phyloP scores from a whole-genome alignment of 2,329 filamentous ascomycete genomes.

The Passalora sequoiae region DNA sequence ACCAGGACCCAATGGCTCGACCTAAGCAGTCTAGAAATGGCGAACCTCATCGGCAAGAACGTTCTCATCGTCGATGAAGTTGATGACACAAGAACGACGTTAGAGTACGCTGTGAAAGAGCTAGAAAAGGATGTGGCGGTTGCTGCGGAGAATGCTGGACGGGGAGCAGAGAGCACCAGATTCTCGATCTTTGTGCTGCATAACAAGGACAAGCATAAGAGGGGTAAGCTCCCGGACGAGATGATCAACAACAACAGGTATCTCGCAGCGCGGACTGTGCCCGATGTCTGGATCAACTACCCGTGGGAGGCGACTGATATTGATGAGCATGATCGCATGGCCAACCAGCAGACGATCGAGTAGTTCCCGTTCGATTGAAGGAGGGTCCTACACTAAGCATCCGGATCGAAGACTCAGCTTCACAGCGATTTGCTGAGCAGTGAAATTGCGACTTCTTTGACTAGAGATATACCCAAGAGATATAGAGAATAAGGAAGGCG shows the following conservation, averaged over 20 bases:
- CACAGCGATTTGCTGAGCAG: too few relatives aligned
- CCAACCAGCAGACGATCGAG: constrained; percentile 36
- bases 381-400: too few relatives aligned
- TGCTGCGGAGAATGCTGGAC: constrained; percentile 67
- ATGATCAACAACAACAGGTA: constrained; percentile 73
- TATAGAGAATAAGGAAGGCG: too few relatives aligned
- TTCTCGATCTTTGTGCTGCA: constrained; percentile 96
- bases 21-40: constrained; percentile 77
- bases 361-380: too few relatives aligned
- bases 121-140: constrained; percentile 88
- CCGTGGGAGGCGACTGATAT: constrained; percentile 97
- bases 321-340: constrained; percentile 77
- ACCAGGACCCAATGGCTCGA: constrained; percentile 98
- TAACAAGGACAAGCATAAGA: constrained; percentile 98
- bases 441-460: too few relatives aligned
- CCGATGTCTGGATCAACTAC: constrained; percentile 98
- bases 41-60: constrained; percentile 83
- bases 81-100: constrained; percentile 87
- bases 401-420: too few relatives aligned
- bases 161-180: constrained; percentile 65
- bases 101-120: constrained; percentile 90
- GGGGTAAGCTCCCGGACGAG: constrained; percentile 72
- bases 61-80: constrained; percentile 93
- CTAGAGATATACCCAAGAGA: not conserved
- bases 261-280: constrained; percentile 77